Evolutionary conservation across 2,329 filamentous ascomycete species (phyloP).

Genomic region (Colletotrichum magnum): DNA sequence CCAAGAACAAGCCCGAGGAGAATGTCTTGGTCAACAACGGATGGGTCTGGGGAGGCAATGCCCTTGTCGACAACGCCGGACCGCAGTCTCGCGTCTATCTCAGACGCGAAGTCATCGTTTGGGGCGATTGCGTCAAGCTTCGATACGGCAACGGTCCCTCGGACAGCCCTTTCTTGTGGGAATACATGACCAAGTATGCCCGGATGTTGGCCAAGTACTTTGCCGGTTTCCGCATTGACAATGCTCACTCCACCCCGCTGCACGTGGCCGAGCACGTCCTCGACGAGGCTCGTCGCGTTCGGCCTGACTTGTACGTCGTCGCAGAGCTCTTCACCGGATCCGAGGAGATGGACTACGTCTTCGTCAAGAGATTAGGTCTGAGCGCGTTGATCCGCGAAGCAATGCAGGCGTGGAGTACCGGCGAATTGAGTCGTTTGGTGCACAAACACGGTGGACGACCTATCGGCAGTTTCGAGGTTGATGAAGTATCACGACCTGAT

Average conservation of each 20-base stretch:
- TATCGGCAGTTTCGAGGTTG: constrained; percentile 97
- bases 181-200: constrained; percentile 95
- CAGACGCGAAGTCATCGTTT: constrained; percentile 95
- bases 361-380: constrained; percentile 92
- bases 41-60: constrained; percentile 99
- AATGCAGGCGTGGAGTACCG: constrained; percentile 98
- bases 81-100: constrained; percentile 92
- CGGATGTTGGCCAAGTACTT: constrained; percentile 95
- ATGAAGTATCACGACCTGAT: constrained; percentile 80
- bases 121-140: constrained; percentile 98
- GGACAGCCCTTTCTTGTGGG: constrained; percentile 95
- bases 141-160: constrained; percentile 85
- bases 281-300: constrained; percentile 89
- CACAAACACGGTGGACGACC: constrained; percentile 94
- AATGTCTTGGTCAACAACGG: constrained; percentile 94
- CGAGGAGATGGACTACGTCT: constrained; percentile 95
- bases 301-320: constrained; percentile 90
- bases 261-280: constrained; percentile 96
- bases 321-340: constrained; percentile 97
- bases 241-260: constrained; percentile 95
- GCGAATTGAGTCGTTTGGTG: constrained; percentile 90
- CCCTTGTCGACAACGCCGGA: constrained; percentile 93
- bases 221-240: constrained; percentile 95
- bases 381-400: constrained; percentile 95
- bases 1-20: constrained; percentile 81